Evolutionary conservation across 805 yeast species (phyloP), one percentile per base, ranked within the genome.

Genomic region (Metschnikowia proteae): DNA sequence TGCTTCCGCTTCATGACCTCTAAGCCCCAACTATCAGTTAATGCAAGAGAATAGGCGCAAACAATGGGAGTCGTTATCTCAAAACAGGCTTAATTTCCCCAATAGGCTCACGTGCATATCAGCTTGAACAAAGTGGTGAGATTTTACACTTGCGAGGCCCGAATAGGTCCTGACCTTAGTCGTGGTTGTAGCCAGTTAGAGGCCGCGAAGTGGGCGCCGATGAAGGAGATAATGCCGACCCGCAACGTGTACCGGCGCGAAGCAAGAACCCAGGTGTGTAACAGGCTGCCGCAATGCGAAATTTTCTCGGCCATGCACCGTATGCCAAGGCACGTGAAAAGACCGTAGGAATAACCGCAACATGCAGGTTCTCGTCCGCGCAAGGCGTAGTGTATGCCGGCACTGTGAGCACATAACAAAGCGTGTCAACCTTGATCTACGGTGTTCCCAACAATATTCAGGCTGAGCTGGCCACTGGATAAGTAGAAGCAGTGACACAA

Each of bases 361-460:
- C 6, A 25, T 40, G 32, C 43, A 40, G 43, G 36, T 5, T 28
- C 36, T 22, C 25, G 11, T 17, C 7, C n/a, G 33, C 43, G 17
- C 6, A 28, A 26, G 27, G 33, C 29, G 43, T 23, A 30, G 35
- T 8, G 2, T n/a, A 13, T 29, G 25, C 29, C 3, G 27, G 36
- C 23, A 6, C 11, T 6, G 6, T 6, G 23, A 23, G 28, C 23
- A 31, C n/a, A 7, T 6, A 7, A 9, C 23, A 11, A 25, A 8
- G 43, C 43, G 17, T 38, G 42, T 38, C 42, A 38, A 38, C 9
- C 38, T 28, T 38, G 32, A 27, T 17, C 33, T 23, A 28, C 42
- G 42, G 13, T 23, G 28, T 25, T 26, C 5, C 17, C 17, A 17
- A 17, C 17, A 17, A 17, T 17, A 17, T 17, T 17, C 17, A 17